Conservation (phyloP, 768 basidiomycete genomes). For the Lactarius evosmus region DNA sequence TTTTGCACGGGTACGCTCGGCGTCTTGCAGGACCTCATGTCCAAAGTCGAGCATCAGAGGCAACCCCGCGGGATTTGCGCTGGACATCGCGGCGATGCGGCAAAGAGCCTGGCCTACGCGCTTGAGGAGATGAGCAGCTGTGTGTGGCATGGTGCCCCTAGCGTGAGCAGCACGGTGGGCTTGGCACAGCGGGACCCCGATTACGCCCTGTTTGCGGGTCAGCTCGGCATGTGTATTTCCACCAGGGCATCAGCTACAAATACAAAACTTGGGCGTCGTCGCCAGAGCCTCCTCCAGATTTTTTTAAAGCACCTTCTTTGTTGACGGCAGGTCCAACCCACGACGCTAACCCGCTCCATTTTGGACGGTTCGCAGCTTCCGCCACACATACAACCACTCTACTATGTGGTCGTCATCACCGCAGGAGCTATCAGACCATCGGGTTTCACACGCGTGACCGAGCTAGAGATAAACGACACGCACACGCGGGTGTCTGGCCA, state of each 20-base stretch:
- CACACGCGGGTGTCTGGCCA: slow-evolving; percentile 54
- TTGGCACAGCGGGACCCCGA: slow-evolving; percentile 68
- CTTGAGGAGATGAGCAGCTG: slow-evolving; percentile 43
- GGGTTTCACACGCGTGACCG: slow-evolving; percentile 42
- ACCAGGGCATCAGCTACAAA: slow-evolving; percentile 68
- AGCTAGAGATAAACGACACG: slow-evolving; percentile 47
- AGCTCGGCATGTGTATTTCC: slow-evolving; percentile 60
- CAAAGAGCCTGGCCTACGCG: slow-evolving; percentile 50
- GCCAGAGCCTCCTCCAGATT: not conserved
- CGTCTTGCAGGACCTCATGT: slow-evolving; percentile 62
- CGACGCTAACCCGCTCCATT: slow-evolving; percentile 53
- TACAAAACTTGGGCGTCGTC: slow-evolving; percentile 54
- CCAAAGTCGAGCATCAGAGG: slow-evolving; percentile 53
- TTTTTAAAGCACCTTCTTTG: not conserved
- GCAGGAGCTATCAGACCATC: slow-evolving; percentile 53
- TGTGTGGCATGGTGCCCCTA: slow-evolving; percentile 44
- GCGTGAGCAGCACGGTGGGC: slow-evolving; percentile 67
- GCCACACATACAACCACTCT: slow-evolving; percentile 63
- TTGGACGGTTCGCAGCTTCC: slow-evolving; percentile 51
- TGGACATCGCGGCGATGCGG: slow-evolving; percentile 53
- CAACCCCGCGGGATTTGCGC: slow-evolving; percentile 50
- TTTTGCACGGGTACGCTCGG: slow-evolving; percentile 56
- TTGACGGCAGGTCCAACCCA: slow-evolving; percentile 58
- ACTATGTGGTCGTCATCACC: slow-evolving; percentile 61
- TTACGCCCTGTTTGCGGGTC: slow-evolving; percentile 57